Conservation (phyloP, 768 basidiomycete species). For the Trametes meyenii region DNA sequence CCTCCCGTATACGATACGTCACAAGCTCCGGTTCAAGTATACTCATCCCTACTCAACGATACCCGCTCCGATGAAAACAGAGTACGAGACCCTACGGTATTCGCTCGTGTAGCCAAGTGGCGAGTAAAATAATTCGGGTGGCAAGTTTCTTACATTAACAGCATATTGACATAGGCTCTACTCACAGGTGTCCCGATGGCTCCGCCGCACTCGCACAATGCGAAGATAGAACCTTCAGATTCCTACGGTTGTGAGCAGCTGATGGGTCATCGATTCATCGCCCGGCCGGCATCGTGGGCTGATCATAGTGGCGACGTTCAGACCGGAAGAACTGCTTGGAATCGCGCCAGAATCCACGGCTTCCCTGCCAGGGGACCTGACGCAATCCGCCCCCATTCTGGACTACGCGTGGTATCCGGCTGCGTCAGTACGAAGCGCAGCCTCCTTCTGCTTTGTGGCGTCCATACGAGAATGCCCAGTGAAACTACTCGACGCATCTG, state of each 20-base stretch:
- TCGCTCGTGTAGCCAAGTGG: slow-evolving; percentile 61
- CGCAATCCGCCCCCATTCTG: slow-evolving; percentile 71
- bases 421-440: slow-evolving; percentile 58
- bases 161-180: background rate
- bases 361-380: slow-evolving; percentile 28
- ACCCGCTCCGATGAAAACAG: background rate
- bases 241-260: slow-evolving; percentile 51
- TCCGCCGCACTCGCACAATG: slow-evolving; percentile 65
- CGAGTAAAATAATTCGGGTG: slow-evolving; percentile 24
- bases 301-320: slow-evolving; percentile 4
- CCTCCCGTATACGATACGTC: slow-evolving; percentile 15
- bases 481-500: slow-evolving; percentile 77
- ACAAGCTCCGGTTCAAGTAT: background rate
- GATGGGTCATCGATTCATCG: slow-evolving; percentile 7
- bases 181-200: slow-evolving; percentile 73
- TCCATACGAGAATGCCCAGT: slow-evolving; percentile 87
- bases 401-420: slow-evolving; percentile 87
- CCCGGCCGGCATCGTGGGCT: background rate
- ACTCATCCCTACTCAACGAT: slow-evolving; percentile 1
- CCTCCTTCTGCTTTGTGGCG: slow-evolving; percentile 80
- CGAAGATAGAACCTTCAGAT: slow-evolving; percentile 68
- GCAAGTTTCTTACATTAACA: background rate
- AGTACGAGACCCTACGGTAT: slow-evolving; percentile 29
- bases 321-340: slow-evolving; percentile 9
- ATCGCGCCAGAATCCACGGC: background rate